Evolutionary conservation across 2,329 filamentous ascomycete species (phyloP).

Genomic region (Colletotrichum limetticola): DNA sequence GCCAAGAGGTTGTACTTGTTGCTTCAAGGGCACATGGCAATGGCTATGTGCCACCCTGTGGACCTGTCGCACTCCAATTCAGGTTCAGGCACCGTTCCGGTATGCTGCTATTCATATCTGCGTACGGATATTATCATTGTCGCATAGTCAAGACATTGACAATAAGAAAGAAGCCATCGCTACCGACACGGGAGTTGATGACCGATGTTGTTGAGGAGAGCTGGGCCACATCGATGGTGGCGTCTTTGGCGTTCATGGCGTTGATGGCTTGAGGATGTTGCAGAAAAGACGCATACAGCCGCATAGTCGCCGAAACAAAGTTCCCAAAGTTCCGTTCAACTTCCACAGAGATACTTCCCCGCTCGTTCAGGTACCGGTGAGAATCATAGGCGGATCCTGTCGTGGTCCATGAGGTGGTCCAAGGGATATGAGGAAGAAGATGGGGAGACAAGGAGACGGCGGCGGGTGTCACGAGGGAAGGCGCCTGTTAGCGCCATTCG

Average conservation of each 20-base stretch:
- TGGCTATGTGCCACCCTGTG: neutral
- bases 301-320: neutral
- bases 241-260: neutral
- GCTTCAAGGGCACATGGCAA: neutral
- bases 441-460: neutral
- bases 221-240: neutral
- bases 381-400: neutral
- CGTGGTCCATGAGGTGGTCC: too few relatives aligned
- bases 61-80: neutral
- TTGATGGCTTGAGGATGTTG: neutral
- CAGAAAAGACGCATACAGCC: neutral
- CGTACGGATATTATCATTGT: neutral
- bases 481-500: neutral
- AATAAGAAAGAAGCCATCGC: neutral
- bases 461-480: neutral
- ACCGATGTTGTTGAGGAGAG: neutral
- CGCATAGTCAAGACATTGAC: neutral
- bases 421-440: neutral
- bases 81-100: neutral
- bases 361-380: neutral
- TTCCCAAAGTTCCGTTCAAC: neutral
- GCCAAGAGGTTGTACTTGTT: constrained; percentile 6
- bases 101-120: neutral
- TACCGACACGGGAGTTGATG: neutral
- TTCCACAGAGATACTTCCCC: too few relatives aligned